These are phyloP conservation scores for Hordeum marinum DNA, from an alignment of 176 grass and related monocot species.

Conservation along the genomic window DNA sequence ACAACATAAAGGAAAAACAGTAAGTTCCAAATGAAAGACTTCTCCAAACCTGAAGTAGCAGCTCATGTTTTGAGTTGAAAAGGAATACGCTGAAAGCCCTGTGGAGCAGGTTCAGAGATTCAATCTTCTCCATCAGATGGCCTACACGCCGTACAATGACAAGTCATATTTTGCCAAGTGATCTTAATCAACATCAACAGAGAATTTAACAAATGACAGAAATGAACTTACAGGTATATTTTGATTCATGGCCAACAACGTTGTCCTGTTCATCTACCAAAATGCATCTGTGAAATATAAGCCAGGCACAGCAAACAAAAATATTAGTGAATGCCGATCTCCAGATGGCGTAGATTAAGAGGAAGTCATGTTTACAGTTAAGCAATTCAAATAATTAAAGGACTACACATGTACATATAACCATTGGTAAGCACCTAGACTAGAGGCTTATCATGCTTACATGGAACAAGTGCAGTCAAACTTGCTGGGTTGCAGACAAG, in stretches of 20 bases:
- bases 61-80: slow-evolving; percentile 97
- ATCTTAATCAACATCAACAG: background rate
- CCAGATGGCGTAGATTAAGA: background rate
- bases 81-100: slow-evolving; percentile 97
- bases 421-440: background rate
- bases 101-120: slow-evolving; percentile 80
- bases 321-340: background rate
- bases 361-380: background rate
- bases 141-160: slow-evolving; percentile 35
- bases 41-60: slow-evolving; percentile 77
- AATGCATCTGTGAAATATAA: slow-evolving; percentile 69
- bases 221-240: slow-evolving; percentile 89
- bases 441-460: background rate
- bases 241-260: slow-evolving; percentile 86
- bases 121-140: slow-evolving; percentile 97
- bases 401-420: background rate
- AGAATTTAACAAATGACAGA: background rate
- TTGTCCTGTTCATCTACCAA: slow-evolving; percentile 95
- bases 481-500: background rate
- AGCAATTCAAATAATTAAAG: background rate
- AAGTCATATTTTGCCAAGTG: background rate
- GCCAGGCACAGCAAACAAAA: background rate
- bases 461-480: background rate
- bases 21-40: background rate
- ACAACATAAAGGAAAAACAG: background rate